Evolutionary conservation across 2,329 filamentous ascomycete species (phyloP), one percentile per base, ranked within the genome.

Genomic region (Parafenestella ontariensis): DNA sequence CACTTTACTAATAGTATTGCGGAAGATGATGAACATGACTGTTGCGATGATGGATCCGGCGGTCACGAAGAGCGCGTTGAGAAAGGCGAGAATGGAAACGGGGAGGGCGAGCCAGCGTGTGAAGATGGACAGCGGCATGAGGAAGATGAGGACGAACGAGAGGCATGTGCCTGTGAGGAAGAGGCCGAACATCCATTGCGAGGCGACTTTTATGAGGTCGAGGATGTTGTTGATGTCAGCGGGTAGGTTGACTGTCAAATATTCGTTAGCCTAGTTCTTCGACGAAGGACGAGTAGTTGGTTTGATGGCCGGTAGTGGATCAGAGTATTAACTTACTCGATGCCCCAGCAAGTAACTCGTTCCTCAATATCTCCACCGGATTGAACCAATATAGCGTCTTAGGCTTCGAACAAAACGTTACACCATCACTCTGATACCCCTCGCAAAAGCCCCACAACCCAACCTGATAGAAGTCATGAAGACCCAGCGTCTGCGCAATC

Each of bases 401-500:
- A 0, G 92, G 89, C 5, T 78, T 77, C 7, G 89, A 92, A 77
- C 94, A 98, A 59, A 79, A 78, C 0, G 91, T 94, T 58, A 95
- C 87, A 33, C 90, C 90, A 76, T 88, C 81, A 64, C 85, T 82
- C 51, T 85, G 80, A 75, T 93, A 96, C 18, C 93, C 93, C 74
- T 96, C 91, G 76, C 94, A 98, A 75, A 89, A 96, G 55, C 88
- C 89, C 94, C 94, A 98, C 36, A 97, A 78, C 5, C 93, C 93
- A 24, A 96, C 90, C 68, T 92, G 90, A 76, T 97, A 97, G 77
- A 96, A 97, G 76, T 97, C 94, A 73, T 96, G 92, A 44, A 97
- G 82, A 26, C 93, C 94, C 49, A 97, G 81, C 20, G 89, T 91
- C 46, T 91, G 88, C 3, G 92, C 92, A 62, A 96, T 92, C 41